These are phyloP conservation scores for Coleophoma cylindrospora DNA, from an alignment of 2,329 filamentous ascomycete genomes.

Conservation along the genomic window DNA sequence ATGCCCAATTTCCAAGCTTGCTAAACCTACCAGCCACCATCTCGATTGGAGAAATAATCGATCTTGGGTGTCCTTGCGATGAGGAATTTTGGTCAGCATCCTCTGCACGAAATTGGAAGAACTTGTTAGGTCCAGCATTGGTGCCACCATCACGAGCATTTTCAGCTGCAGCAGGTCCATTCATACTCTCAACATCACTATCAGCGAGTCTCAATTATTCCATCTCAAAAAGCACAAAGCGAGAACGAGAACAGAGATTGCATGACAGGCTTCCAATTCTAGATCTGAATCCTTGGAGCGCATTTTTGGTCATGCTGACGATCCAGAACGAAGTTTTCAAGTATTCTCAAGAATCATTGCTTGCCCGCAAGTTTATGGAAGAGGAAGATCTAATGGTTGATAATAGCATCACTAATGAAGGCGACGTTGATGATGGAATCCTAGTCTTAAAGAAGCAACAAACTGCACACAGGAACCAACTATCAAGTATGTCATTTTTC, in stretches of 20 bases:
- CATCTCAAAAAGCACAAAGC: not conserved
- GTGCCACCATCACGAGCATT: slow-evolving; percentile 15
- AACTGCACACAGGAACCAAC: not conserved
- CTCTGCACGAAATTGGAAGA: slow-evolving; percentile 17
- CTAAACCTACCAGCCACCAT: slow-evolving; percentile 18
- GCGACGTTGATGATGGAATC: not conserved
- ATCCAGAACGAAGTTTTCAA: slow-evolving; percentile 14
- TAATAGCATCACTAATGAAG: not conserved
- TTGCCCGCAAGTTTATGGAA: slow-evolving; percentile 13
- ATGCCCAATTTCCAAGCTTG: slow-evolving; percentile 16
- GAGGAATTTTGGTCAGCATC: slow-evolving; percentile 19
- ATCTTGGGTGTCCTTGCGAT: slow-evolving; percentile 18
- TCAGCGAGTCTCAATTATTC: not conserved
- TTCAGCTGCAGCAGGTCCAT: slow-evolving; percentile 17
- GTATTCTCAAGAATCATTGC: slow-evolving; percentile 12
- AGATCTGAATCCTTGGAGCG: slow-evolving; percentile 18
- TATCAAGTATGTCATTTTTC: slow-evolving; percentile 1
- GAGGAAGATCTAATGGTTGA: slow-evolving; percentile 3
- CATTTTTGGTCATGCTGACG: slow-evolving; percentile 16
- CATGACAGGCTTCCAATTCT: slow-evolving; percentile 7
- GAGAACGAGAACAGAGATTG: not conserved
- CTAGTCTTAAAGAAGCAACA: slow-evolving; percentile 1
- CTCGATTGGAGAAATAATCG: slow-evolving; percentile 14
- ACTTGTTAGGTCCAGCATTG: slow-evolving; percentile 14
- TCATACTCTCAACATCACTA: slow-evolving; percentile 8